A percentile compares a stretch with the other conserved stretches of the same genome.
Conservation (phyloP, 805 yeast genomes). For the Teunomyces tritomae region DNA sequence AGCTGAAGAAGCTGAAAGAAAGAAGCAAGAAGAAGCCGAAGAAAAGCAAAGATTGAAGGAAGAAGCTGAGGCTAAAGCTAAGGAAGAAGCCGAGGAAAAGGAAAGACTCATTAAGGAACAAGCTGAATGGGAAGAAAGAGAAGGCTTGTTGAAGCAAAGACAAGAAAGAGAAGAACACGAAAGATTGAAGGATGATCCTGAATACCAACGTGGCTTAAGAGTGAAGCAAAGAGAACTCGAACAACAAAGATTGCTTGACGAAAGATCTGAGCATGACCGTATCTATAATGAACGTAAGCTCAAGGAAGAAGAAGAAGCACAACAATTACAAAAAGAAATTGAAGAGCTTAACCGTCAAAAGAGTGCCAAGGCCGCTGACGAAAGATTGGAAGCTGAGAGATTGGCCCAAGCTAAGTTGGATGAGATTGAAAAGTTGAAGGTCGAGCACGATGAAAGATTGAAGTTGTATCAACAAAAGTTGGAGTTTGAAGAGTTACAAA, state of each 20-base stretch:
- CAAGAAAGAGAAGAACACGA: slow-evolving; percentile 10
- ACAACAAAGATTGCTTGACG: slow-evolving; percentile 20
- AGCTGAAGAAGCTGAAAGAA: slow-evolving; percentile 25
- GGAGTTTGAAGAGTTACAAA: slow-evolving; percentile 38
- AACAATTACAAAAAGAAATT: slow-evolving; percentile 28
- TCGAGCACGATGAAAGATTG: slow-evolving; percentile 32
- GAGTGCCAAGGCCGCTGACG: slow-evolving; percentile 19
- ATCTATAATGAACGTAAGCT: slow-evolving; percentile 22
- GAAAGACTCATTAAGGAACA: slow-evolving; percentile 12
- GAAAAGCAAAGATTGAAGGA: slow-evolving; percentile 14
- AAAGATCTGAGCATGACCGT: slow-evolving; percentile 27
- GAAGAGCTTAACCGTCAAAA: slow-evolving; percentile 28
- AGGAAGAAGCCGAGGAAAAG: slow-evolving; percentile 12
- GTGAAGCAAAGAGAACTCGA: slow-evolving; percentile 25
- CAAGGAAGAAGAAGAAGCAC: slow-evolving; percentile 24
- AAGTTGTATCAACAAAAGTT: slow-evolving; percentile 27
- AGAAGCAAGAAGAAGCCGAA: slow-evolving; percentile 23
- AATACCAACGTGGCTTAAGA: slow-evolving; percentile 25
- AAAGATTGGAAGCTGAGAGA: slow-evolving; percentile 26
- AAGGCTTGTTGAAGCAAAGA: neutral
- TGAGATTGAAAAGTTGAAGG: slow-evolving; percentile 32
- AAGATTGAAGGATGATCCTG: slow-evolving; percentile 22
- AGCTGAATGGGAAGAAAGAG: slow-evolving; percentile 17
- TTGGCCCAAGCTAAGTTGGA: slow-evolving; percentile 30
- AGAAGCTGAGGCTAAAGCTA: slow-evolving; percentile 10